A percentile compares a stretch with the other conserved stretches of the same genome.
These are phyloP conservation scores for Peniophora sp. DNA, from an alignment of 1,284 basidiomycete species.

Conservation along the genomic window DNA sequence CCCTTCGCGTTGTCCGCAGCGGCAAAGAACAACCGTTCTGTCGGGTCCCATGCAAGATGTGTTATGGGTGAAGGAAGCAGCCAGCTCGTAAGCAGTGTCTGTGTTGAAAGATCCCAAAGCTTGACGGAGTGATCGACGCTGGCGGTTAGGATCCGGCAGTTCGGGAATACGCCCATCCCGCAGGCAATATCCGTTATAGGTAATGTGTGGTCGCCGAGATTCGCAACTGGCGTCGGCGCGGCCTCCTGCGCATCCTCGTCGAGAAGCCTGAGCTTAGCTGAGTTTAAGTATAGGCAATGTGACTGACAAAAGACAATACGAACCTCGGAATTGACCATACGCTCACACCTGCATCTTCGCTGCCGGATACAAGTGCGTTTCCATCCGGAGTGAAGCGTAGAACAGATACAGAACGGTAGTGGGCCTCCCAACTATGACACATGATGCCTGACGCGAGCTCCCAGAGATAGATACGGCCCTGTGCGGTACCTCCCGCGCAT, in stretches of 20 bases:
- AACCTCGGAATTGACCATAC: conserved; percentile 87
- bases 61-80: conserved; percentile 70
- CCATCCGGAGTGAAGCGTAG: conserved; percentile 82
- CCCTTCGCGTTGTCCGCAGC: conserved; percentile 52
- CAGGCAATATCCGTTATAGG: conserved; percentile 79
- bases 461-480: conserved; percentile 92
- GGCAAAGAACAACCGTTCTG: conserved; percentile 86
- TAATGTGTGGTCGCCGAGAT: conserved; percentile 86
- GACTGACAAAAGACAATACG: conserved; percentile 19
- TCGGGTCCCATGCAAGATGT: conserved; percentile 68
- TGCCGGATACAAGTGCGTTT: conserved; percentile 74
- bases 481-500: conserved; percentile 81
- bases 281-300: not conserved
- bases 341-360: conserved; percentile 82
- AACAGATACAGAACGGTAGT: conserved; percentile 84
- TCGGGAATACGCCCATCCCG: conserved; percentile 74
- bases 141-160: conserved; percentile 71
- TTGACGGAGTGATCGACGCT: conserved; percentile 74
- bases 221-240: conserved; percentile 69
- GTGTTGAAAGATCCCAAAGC: conserved; percentile 80
- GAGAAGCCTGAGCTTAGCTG: conserved; percentile 42
- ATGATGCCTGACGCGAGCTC: conserved; percentile 90
- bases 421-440: conserved; percentile 87
- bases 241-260: conserved; percentile 66
- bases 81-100: conserved; percentile 79